Base-by-base conservation (phyloP, 2,329 filamentous ascomycete genomes). In the Rutstroemia sp. region DNA sequence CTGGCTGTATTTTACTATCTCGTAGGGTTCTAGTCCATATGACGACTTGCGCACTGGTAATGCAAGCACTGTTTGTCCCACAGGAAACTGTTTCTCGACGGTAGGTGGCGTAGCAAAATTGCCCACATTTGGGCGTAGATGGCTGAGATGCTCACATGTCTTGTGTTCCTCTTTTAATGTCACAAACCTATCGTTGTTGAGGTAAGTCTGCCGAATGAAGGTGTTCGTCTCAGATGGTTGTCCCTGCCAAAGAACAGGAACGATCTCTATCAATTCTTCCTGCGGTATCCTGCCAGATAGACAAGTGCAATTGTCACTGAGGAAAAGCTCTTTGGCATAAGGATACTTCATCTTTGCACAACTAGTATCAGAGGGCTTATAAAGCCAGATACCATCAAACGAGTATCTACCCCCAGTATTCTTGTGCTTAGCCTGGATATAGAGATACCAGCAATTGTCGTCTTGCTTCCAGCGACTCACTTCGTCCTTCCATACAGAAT, bases 301-400 rank as follows among this genome's bases (percentile, higher is more conserved):
- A 60, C 89, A 94, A 1, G 85, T 87, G 71, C 90, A 92, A 58
- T 91, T 83, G 51, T 90, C 81, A 0, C 85, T 89, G 0, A 92
- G 71, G 59, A 94, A 94, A 0, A 94, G 70, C 69, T 95, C 89
- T 52, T 91, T 88, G 0, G 71, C 60, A 69, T 82, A 85, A 0
- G 86, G 85, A 62, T 92, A 95, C 9, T 77, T 77, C 71, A 85
- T 83, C 5, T 79, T 72, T 0, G 77, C 80, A 45, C 90, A 88
- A 0, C 85, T 79, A 0, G 90, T 94, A 54, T 94, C 85, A 0
- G 76, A 74, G 0, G 88, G 80, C 2, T 80, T 76, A 62, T 92
- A 92, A 0, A 94, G 73, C 88, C 88, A 94, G 1, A 87, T 76
- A 0, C 91, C 79, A 54, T 85, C 78, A 10, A 91, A 81, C 1